A percentile compares a stretch with the other conserved stretches of the same genome.
Conservation (phyloP, 1,284 basidiomycete genomes). For the Moesziomyces sp. region DNA sequence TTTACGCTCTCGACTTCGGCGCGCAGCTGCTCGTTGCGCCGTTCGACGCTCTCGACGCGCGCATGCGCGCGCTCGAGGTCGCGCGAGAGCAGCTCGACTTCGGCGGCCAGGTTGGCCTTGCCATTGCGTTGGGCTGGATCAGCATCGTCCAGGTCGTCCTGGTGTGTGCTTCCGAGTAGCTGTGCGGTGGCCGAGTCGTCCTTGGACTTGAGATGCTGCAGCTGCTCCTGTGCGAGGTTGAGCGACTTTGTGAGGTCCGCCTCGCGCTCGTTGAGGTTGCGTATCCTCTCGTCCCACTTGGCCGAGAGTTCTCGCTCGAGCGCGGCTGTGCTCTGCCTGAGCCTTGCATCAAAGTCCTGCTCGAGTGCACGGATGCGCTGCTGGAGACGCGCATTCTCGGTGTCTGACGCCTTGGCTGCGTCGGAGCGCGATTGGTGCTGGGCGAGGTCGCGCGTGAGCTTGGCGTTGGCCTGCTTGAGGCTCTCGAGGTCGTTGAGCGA, state of each 20-base stretch:
- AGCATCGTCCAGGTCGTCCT: neutral
- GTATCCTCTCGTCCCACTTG: conserved; percentile 91
- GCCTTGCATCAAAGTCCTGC: conserved; percentile 85
- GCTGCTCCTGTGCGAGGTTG: conserved; percentile 82
- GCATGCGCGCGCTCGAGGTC: conserved; percentile 93
- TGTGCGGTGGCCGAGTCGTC: conserved; percentile 92
- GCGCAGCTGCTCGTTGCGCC: conserved; percentile 89
- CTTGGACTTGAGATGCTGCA: conserved; percentile 86
- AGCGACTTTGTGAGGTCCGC: conserved; percentile 89
- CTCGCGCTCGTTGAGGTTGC: conserved; percentile 94
- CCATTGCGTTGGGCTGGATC: neutral
- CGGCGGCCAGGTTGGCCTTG: conserved; percentile 31
- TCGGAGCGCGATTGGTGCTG: conserved; percentile 13
- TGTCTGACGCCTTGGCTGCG: conserved; percentile 75
- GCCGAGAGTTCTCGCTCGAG: conserved; percentile 96
- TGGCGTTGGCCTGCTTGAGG: conserved; percentile 31
- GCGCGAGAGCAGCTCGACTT: conserved; percentile 74
- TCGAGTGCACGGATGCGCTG: conserved; percentile 62
- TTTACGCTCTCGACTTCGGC: conserved; percentile 82
- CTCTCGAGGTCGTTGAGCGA: conserved; percentile 44
- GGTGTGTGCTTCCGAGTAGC: conserved; percentile 83
- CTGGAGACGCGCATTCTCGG: conserved; percentile 85
- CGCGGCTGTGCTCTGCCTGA: conserved; percentile 83
- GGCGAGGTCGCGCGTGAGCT: conserved; percentile 29
- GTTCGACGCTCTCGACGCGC: conserved; percentile 88